Base-by-base conservation (phyloP, 2,329 filamentous ascomycete species). In the Lecanosticta acicola region DNA sequence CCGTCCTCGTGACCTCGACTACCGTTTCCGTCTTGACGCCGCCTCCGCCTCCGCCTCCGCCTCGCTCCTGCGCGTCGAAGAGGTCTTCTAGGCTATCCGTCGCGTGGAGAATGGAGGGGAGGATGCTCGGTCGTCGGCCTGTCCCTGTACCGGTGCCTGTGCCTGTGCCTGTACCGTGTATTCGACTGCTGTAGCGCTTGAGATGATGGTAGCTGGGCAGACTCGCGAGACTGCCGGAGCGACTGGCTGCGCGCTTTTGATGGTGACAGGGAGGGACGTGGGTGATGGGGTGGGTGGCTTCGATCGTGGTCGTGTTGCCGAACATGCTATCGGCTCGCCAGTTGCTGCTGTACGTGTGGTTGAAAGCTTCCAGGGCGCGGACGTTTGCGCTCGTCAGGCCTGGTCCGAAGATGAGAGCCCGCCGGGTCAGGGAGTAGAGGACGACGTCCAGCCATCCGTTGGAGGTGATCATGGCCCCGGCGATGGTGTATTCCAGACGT, bases 371-470 rank as follows among this genome's bases (percentile, higher is more conserved):
- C 13, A 59, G 46, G 9, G 48, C 57, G 8, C 50, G 37, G 11
- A 48, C 39, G 21, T 56, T 46, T 39, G 55, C 58, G 54, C 49
- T 65, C 56, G 55, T 66, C 11, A 64, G 67, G 47, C 75, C 72
- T 41, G 74, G 71, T 48, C 73, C 71, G 57, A 77, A 69, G 36
- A 79, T 67, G 52, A 79, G 68, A 38, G 74, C 73, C 39, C 71
- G 70, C 10, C 77, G 72, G 1, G 76, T 80, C 10, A 77, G 59
- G 1, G 73, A 73, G 63, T 79, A 80, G 4, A 80, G 66, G 2
- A 78, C 56, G 7, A 78, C 76, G 56, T 80, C 76, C 14, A 79
- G 70, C 62, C 76, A 72, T 14, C 77, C 77, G 49, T 76, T 79
- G 21, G 70, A 73, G 1, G 76, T 76, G 48, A 80, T 79, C 61